Base-by-base conservation (phyloP, 306 rosid genomes). In the Cyclanthera cordifolia region DNA sequence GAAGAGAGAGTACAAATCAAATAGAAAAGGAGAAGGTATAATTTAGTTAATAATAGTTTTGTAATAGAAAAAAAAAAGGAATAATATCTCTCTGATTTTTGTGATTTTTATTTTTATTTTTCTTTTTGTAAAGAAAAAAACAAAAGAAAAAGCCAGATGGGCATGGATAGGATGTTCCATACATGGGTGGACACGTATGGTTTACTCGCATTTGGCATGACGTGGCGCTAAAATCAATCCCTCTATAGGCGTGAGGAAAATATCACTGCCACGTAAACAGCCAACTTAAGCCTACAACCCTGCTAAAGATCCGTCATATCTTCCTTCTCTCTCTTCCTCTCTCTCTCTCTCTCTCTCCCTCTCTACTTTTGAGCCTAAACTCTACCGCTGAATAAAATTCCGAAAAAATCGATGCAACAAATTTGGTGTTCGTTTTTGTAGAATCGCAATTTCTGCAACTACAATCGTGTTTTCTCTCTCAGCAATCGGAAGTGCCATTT, bases 231-330 rank as follows among this genome's bases (percentile, higher is more conserved):
- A 79, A 64, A 20, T 6, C 11, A 68, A 61, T 63, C 73, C 74
- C 2, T 48, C n/a, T n/a, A n/a, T 37, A 69, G 84, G 75, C 61
- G 81, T 79, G 88, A 63, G 90, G 85, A 87, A 90, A 90, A 85
- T 90, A 90, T 90, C 92, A 79, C 74, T 53, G 88, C 87, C 96
- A 90, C 96, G 96, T 87, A 80, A 15, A 64, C 82, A 71, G 51
- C 58, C 78, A 77, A 65, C 81, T 75, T 63, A 51, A n/a, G 70
- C 85, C 69, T 32, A 46, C 56, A 68, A 78, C 54, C 78, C 85
- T 81, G 69, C 57, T 79, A 85, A 85, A 87, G 95, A 90, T 90
- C 91, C 25, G 41, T 23, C 54, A 47, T 66, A 66, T 66, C 71
- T 66, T 46, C 39, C 20, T 3, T 24, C 15, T 53, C 51, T 59